phyloP scores from a whole-genome alignment of 1,284 basidiomycete genomes.

The Microbotryomycetes sp. region DNA sequence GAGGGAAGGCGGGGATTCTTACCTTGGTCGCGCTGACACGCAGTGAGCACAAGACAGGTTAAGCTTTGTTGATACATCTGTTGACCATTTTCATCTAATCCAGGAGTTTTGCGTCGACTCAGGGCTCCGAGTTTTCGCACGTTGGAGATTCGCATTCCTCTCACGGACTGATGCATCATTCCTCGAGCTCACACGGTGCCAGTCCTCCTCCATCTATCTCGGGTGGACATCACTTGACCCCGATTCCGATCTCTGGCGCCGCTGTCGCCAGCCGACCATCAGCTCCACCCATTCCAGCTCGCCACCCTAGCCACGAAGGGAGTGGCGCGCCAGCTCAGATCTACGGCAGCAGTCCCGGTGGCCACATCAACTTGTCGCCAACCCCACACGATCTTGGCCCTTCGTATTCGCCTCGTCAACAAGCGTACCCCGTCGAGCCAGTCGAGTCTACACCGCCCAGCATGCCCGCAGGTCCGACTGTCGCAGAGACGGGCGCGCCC shows the following conservation, averaged over 20 bases:
- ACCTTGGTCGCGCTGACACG: slow-evolving; percentile 14
- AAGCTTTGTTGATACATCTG: too few relatives aligned
- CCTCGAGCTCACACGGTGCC: neutral
- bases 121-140: slow-evolving; percentile 16
- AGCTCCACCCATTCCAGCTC: neutral
- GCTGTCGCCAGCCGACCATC: neutral
- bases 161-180: neutral
- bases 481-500: slow-evolving; percentile 33
- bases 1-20: neutral
- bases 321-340: neutral
- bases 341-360: neutral
- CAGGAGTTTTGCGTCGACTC: slow-evolving; percentile 25
- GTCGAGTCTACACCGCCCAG: neutral
- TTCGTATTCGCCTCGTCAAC: neutral
- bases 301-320: neutral
- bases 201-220: neutral
- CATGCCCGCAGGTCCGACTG: slow-evolving; percentile 24
- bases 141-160: neutral
- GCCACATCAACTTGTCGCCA: slow-evolving; percentile 28
- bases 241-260: slow-evolving; percentile 1
- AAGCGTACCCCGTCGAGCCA: neutral
- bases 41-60: neutral
- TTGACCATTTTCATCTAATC: neutral
- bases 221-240: neutral
- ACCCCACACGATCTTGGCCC: slow-evolving; percentile 8